Evolutionary conservation across 345 rosid species (phyloP).

Genomic region (Boechera retrofracta): DNA sequence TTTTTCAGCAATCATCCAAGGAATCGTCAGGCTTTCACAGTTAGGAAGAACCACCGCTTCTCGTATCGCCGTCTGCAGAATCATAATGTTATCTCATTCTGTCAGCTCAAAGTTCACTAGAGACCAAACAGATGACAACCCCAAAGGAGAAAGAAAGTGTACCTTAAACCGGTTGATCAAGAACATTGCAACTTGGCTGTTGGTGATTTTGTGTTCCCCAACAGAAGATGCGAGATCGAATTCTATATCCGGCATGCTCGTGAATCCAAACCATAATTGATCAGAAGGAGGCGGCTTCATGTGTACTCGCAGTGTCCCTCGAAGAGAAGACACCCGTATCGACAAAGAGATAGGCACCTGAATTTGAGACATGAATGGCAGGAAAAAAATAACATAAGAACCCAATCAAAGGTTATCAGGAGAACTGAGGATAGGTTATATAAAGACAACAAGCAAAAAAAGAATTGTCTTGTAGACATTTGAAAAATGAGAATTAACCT

Average conservation of each 20-base stretch:
- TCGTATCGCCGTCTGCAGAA: conserved; percentile 67
- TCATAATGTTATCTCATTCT: conserved; percentile 31
- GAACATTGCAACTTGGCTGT: conserved; percentile 66
- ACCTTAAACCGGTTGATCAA: conserved; percentile 88
- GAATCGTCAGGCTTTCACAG: conserved; percentile 74
- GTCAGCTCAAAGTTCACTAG: conserved; percentile 14
- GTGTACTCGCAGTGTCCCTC: conserved; percentile 80
- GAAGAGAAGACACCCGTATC: conserved; percentile 74
- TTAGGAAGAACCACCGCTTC: conserved; percentile 93
- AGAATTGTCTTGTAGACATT: background rate
- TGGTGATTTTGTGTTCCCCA: conserved; percentile 88
- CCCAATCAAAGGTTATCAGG: conserved; percentile 17
- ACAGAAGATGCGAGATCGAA: conserved; percentile 76
- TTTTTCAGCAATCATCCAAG: conserved; percentile 94
- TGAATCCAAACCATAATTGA: conserved; percentile 91
- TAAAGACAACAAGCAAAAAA: background rate
- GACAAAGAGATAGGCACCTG: conserved; percentile 93
- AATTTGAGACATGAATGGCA: conserved; percentile 24
- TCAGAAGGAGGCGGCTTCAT: conserved; percentile 97
- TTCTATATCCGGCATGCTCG: conserved; percentile 86
- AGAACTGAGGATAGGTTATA: background rate
- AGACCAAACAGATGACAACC: conserved; percentile 22
- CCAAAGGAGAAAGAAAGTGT: conserved; percentile 21
- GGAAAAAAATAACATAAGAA: background rate
- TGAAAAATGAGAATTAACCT: conserved; percentile 28